Conservation (phyloP, 1,139 yeast genomes). For the Hansenula sp. region DNA sequence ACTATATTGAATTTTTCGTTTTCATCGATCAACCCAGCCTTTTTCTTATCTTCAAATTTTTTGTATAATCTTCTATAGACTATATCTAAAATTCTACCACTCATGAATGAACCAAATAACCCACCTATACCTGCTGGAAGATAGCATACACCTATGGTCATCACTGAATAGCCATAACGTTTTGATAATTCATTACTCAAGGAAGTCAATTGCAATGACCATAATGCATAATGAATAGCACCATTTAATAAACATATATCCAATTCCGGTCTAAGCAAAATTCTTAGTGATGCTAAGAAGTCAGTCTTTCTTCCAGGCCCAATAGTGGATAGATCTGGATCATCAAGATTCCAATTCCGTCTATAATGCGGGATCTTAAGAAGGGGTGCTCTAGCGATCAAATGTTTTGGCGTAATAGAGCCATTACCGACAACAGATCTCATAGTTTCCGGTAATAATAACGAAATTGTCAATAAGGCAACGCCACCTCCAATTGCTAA, state of each 20-base stretch:
- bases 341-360: conserved; percentile 25
- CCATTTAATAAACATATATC: conserved; percentile 43
- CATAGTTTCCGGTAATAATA: conserved; percentile 68
- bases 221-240: conserved; percentile 58
- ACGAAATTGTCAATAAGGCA: conserved; percentile 32
- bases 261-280: conserved; percentile 35
- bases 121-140: conserved; percentile 61
- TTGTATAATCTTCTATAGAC: conserved; percentile 32
- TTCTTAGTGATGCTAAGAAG: conserved; percentile 42
- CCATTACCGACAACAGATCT: conserved; percentile 68
- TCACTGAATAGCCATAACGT: conserved; percentile 45
- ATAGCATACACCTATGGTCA: conserved; percentile 61
- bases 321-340: conserved; percentile 28
- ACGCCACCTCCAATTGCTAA: conserved; percentile 56
- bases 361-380: conserved; percentile 23
- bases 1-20: conserved; percentile 37
- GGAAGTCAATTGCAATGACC: conserved; percentile 70
- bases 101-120: conserved; percentile 42
- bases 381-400: conserved; percentile 42
- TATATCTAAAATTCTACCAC: conserved; percentile 47
- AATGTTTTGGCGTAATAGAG: conserved; percentile 40
- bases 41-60: conserved; percentile 19
- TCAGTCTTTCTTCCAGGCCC: conserved; percentile 29
- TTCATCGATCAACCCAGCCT: conserved; percentile 24
- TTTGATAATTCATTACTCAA: conserved; percentile 50